These are phyloP conservation scores for Calocybe gangraenosa DNA, from an alignment of 768 basidiomycete species.

Conservation along the genomic window DNA sequence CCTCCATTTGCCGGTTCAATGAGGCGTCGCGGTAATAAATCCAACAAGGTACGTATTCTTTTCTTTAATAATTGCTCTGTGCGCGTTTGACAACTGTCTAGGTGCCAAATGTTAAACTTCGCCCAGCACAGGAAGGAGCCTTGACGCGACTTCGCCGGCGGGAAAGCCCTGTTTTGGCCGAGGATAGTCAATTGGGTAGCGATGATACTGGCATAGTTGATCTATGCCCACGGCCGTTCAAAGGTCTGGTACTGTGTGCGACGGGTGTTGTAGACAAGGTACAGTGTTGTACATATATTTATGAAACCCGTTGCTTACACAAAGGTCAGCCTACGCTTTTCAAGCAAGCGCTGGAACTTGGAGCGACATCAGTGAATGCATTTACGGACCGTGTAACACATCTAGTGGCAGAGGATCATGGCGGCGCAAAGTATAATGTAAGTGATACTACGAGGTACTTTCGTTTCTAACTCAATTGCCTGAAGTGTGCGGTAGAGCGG, in stretches of 20 bases:
- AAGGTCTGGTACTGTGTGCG: conserved; percentile 61
- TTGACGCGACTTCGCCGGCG: conserved; percentile 22
- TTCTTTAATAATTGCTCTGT: neutral
- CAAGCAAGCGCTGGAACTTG: conserved; percentile 76
- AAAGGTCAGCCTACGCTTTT: conserved; percentile 58
- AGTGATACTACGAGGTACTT: conserved; percentile 12
- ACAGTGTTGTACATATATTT: conserved; percentile 13
- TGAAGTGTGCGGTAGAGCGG: conserved; percentile 77
- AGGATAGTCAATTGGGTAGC: conserved; percentile 46
- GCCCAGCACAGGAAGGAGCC: conserved; percentile 49
- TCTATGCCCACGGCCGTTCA: conserved; percentile 64
- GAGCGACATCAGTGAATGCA: conserved; percentile 62
- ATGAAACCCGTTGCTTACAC: neutral
- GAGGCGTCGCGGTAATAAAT: conserved; percentile 61
- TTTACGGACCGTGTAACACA: conserved; percentile 89
- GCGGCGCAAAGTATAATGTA: conserved; percentile 81
- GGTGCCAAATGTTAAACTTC: conserved; percentile 82
- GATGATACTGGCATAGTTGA: conserved; percentile 43
- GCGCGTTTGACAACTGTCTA: conserved; percentile 19
- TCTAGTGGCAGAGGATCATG: conserved; percentile 76
- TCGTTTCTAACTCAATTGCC: conserved; percentile 5
- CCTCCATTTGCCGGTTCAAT: conserved; percentile 18
- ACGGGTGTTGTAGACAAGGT: conserved; percentile 83
- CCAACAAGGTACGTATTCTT: conserved; percentile 45
- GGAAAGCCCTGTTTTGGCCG: conserved; percentile 33